Conservation (phyloP, 352 stramenopile genomes). For the Globisporangium cystogenes region DNA sequence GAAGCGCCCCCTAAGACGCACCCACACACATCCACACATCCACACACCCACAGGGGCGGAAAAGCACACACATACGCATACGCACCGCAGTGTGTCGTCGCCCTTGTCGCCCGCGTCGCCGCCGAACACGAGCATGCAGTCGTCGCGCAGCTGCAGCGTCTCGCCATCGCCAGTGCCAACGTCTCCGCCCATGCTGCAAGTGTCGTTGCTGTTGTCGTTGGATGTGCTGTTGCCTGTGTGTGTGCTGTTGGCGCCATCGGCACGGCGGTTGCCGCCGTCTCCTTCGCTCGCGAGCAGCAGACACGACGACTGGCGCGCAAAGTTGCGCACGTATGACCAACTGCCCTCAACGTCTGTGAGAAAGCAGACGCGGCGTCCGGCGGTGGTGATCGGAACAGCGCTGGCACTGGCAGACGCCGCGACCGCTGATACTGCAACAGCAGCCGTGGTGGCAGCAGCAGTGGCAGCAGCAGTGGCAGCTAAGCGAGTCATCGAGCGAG, state of each 20-base stretch:
- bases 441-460: neutral
- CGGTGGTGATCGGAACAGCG: neutral
- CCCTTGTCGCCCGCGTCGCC: constrained; percentile 91
- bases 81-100: constrained; percentile 73
- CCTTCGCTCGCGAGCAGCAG: constrained; percentile 26
- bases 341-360: constrained; percentile 82
- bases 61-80: no score
- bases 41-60: neutral
- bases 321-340: constrained; percentile 68
- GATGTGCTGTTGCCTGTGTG: no score
- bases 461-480: no score
- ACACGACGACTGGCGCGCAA: constrained; percentile 55
- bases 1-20: no score
- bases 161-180: constrained; percentile 2
- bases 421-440: no score
- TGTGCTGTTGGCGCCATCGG: no score
- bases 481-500: no score
- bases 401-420: no score
- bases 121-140: constrained; percentile 86
- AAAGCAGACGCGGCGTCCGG: constrained; percentile 46
- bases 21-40: neutral
- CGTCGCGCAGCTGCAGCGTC: constrained; percentile 47
- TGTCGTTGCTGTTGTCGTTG: no score
- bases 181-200: constrained; percentile 8
- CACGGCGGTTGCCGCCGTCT: neutral